Conservation (phyloP, 2,329 filamentous ascomycete genomes). For the Cordyceps javanica region DNA sequence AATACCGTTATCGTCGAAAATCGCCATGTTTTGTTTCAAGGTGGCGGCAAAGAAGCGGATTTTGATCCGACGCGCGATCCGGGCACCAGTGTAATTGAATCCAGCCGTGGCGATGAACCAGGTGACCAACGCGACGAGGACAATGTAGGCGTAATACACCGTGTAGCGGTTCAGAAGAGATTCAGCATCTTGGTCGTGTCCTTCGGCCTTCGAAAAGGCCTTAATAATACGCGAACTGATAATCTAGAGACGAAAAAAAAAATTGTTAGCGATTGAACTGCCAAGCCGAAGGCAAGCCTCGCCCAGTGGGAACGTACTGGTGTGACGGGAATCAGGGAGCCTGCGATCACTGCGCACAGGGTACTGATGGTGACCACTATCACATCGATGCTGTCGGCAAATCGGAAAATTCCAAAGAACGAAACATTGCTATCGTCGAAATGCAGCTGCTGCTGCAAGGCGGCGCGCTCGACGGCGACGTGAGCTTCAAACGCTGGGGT, state of each 20-base stretch:
- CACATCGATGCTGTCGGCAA: background rate
- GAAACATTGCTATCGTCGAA: background rate
- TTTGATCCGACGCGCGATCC: background rate
- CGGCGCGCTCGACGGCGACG: background rate
- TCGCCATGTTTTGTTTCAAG: constrained; percentile 24
- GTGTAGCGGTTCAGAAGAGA: background rate
- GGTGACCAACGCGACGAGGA: constrained; percentile 28
- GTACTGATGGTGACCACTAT: background rate
- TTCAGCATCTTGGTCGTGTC: background rate
- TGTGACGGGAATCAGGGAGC: background rate
- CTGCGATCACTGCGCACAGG: background rate
- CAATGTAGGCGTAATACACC: constrained; percentile 12
- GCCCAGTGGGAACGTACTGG: background rate
- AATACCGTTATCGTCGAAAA: constrained; percentile 26
- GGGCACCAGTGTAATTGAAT: constrained; percentile 2
- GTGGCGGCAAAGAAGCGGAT: constrained; percentile 20
- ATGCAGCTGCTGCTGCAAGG: background rate
- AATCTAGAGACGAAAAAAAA: background rate
- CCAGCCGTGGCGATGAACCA: constrained; percentile 25
- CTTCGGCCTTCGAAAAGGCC: background rate
- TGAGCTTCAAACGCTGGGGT: background rate
- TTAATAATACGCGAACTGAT: background rate
- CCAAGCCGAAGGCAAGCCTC: background rate
- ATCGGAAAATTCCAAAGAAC: background rate
- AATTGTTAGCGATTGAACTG: background rate